phyloP scores from a whole-genome alignment of 192 early-diverging fungal genomes.

The Coemansia sp. region DNA sequence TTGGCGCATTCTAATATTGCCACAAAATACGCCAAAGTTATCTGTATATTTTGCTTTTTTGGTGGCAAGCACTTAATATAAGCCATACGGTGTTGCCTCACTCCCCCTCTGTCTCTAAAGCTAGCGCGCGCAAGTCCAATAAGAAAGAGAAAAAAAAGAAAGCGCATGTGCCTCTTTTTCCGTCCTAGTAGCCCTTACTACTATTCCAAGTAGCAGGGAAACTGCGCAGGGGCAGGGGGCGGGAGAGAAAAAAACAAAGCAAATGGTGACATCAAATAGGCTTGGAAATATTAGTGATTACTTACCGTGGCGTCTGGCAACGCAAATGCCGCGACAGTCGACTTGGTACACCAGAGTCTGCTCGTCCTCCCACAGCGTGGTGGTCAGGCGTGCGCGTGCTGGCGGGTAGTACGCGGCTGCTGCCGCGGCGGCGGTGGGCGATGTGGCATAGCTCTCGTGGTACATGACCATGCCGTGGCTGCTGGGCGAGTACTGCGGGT shows the following conservation, averaged over 20 bases:
- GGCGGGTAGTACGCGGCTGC: conserved; percentile 56
- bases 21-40: too few species aligned
- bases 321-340: conserved; percentile 76
- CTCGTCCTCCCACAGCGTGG: conserved; percentile 84
- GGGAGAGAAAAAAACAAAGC: not conserved
- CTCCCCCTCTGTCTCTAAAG: not conserved
- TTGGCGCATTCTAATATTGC: conserved; percentile 6
- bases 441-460: conserved; percentile 46
- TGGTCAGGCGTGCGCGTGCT: conserved; percentile 56
- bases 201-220: conserved; percentile 5
- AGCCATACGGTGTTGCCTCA: conserved; percentile 6
- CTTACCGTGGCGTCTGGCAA: conserved; percentile 69
- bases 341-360: conserved; percentile 77
- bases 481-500: conserved; percentile 49
- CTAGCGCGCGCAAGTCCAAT: not conserved
- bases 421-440: conserved; percentile 43
- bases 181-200: not conserved
- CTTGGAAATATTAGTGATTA: conserved; percentile 13
- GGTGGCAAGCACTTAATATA: conserved; percentile 5
- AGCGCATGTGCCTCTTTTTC: not conserved
- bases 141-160: not conserved
- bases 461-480: conserved; percentile 54
- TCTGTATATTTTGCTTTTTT: not conserved
- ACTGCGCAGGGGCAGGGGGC: not conserved
- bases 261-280: conserved; percentile 1